These are phyloP conservation scores for Fusarium incarnatum DNA, from an alignment of 2,329 filamentous ascomycete genomes.

Conservation along the genomic window DNA sequence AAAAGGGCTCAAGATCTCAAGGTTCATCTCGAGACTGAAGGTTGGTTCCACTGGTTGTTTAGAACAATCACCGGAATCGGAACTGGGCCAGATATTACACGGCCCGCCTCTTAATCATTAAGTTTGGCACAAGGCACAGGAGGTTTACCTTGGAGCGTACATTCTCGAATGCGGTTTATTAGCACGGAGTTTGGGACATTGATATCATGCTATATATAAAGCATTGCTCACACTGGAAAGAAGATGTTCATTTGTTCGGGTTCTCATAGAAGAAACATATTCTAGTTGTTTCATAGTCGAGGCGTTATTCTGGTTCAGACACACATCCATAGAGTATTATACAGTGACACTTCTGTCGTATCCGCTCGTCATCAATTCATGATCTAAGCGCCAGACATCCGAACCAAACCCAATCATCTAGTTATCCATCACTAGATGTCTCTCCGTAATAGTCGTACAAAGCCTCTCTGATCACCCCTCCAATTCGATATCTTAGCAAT, in stretches of 20 bases:
- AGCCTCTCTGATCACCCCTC: neutral
- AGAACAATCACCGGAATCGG: constrained; percentile 71
- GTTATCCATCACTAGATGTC: constrained; percentile 14
- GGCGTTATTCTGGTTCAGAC: constrained; percentile 36
- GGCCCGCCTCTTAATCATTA: constrained; percentile 38
- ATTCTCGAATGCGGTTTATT: constrained; percentile 9
- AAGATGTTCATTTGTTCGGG: constrained; percentile 16
- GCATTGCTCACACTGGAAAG: constrained; percentile 6
- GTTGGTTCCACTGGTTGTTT: constrained; percentile 73
- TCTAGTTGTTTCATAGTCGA: constrained; percentile 25
- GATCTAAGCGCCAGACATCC: constrained; percentile 34
- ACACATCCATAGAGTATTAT: constrained; percentile 45
- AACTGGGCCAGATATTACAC: constrained; percentile 67
- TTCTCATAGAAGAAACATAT: constrained; percentile 28
- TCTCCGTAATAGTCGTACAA: constrained; percentile 38
- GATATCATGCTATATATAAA: constrained; percentile 15
- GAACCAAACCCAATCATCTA: constrained; percentile 36
- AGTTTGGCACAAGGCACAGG: constrained; percentile 1
- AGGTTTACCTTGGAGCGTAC: constrained; percentile 9
- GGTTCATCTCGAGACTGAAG: constrained; percentile 70
- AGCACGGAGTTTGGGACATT: constrained; percentile 34
- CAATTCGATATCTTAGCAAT: neutral
- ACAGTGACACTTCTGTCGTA: constrained; percentile 37
- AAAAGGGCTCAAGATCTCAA: constrained; percentile 72
- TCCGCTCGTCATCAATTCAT: constrained; percentile 27